Base-by-base conservation (phyloP, 176 grass and related monocot genomes). In the Dendrocalamus sinicus region DNA sequence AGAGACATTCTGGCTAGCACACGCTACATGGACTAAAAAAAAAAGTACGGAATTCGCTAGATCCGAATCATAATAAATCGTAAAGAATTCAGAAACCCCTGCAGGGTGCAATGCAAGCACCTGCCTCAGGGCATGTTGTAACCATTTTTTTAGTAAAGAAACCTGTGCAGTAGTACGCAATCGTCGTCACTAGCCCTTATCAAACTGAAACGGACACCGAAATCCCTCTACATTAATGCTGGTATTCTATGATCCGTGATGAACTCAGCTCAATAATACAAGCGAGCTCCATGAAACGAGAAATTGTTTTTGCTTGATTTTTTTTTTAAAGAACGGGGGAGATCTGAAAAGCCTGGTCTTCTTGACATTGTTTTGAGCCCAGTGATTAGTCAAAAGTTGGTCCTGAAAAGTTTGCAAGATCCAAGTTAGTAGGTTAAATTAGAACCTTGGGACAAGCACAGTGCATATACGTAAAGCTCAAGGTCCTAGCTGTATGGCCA, bases 331-430 rank as follows among this genome's bases (percentile, higher is more conserved):
- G 19, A 43, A 63, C 3, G 39, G 45, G 65, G 47, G 71, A 43
- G 39, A 90, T 86, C 35, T 65, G 57, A 12, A 78, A 35, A 48
- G 48, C 22, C 45, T 83, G 75, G 13, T 72, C 28, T 59, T 78
- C 57, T 35, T 77, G 66, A 4, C 74, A 60, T 28, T 75, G 60
- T 84, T 72, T 91, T 69, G 74, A 91, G 75, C 80, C 61, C 48
- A 61, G 89, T 67, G 60, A 83, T 74, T 83, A 79, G 74, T 83
- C 68, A 73, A 90, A 87, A 83, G 79, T 73, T 60, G 22, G 51
- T 5, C 24, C 50, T 32, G 20, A 46, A 79, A 90, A 78, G 75
- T 68, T 87, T 80, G 52, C 80, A 62, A 79, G 80, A 91, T 91
- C 84, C 80, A 87, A 70, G 84, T 37, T 76, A 50, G 59, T 68